Percentiles rank a stretch among this genome's conserved stretches.
phyloP scores from a whole-genome alignment of 768 basidiomycete genomes.

The Podaxis carcinomalis region DNA sequence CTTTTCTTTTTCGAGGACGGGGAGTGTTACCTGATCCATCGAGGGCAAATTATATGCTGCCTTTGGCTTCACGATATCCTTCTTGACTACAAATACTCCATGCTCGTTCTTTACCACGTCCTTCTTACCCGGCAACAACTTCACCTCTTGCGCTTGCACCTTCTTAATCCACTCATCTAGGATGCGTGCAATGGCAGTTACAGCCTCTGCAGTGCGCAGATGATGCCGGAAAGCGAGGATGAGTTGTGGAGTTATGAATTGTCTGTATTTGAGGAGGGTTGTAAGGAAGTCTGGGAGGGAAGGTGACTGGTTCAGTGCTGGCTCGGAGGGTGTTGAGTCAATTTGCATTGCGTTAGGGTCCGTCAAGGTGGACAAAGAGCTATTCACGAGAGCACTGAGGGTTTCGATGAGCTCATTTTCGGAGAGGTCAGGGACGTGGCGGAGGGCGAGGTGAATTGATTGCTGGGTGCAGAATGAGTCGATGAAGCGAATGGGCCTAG shows the following conservation, averaged over 20 bases:
- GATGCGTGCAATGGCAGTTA: constrained; percentile 40
- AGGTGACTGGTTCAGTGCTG: constrained; percentile 14
- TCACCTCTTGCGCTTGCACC: constrained; percentile 24
- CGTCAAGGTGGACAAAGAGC: constrained; percentile 24
- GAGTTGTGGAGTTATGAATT: constrained; percentile 32
- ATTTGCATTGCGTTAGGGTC: constrained; percentile 40
- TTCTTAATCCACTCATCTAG: constrained; percentile 44
- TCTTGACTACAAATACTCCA: constrained; percentile 32
- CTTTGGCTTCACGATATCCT: constrained; percentile 12
- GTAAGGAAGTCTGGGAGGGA: constrained; percentile 33
- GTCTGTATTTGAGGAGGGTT: constrained; percentile 30
- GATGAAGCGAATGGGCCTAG: background rate
- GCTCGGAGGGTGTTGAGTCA: constrained; percentile 18
- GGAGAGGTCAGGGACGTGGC: constrained; percentile 54
- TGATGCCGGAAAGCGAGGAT: constrained; percentile 48
- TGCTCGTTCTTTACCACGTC: constrained; percentile 35
- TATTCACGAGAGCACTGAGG: constrained; percentile 39
- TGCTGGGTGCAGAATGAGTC: constrained; percentile 23
- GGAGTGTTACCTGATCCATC: constrained; percentile 33
- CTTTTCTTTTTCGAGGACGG: background rate
- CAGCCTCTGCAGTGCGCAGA: constrained; percentile 44
- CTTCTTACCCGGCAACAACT: constrained; percentile 35
- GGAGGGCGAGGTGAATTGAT: constrained; percentile 49
- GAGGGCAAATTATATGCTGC: constrained; percentile 32
- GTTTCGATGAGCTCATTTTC: constrained; percentile 60